phyloP scores from a whole-genome alignment of 2,329 filamentous ascomycete species.

The Aspergillus tanneri region DNA sequence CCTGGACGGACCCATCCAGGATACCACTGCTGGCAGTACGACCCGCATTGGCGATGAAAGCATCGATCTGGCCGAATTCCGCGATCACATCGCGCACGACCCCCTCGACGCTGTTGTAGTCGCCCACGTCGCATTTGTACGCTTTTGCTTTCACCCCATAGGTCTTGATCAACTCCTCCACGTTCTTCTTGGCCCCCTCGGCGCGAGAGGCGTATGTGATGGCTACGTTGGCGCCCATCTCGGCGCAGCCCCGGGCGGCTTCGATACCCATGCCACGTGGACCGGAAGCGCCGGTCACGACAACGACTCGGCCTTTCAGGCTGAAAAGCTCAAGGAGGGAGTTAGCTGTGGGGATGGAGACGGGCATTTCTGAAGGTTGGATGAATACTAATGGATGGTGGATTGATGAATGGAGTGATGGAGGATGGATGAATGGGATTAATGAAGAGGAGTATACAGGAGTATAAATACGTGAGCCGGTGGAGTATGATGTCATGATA shows the following conservation, averaged over 20 bases:
- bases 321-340: constrained; percentile 45
- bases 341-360: constrained; percentile 36
- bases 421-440: neutral
- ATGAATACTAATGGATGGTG: neutral
- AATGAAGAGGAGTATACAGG: too few relatives aligned
- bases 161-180: constrained; percentile 57
- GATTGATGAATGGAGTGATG: neutral
- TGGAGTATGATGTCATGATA: neutral
- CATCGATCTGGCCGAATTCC: constrained; percentile 70
- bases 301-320: constrained; percentile 49
- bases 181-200: constrained; percentile 65
- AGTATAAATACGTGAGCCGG: neutral
- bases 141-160: constrained; percentile 67
- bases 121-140: constrained; percentile 64
- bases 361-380: constrained; percentile 35
- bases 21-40: constrained; percentile 68
- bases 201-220: constrained; percentile 66
- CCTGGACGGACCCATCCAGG: constrained; percentile 67
- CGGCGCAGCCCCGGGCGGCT: constrained; percentile 63
- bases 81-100: constrained; percentile 60
- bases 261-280: constrained; percentile 68
- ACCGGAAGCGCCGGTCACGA: constrained; percentile 54
- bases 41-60: constrained; percentile 69
- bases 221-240: constrained; percentile 64
- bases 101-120: constrained; percentile 57